phyloP scores from a whole-genome alignment of 1,284 basidiomycete genomes.

The Naganishia cerealis region DNA sequence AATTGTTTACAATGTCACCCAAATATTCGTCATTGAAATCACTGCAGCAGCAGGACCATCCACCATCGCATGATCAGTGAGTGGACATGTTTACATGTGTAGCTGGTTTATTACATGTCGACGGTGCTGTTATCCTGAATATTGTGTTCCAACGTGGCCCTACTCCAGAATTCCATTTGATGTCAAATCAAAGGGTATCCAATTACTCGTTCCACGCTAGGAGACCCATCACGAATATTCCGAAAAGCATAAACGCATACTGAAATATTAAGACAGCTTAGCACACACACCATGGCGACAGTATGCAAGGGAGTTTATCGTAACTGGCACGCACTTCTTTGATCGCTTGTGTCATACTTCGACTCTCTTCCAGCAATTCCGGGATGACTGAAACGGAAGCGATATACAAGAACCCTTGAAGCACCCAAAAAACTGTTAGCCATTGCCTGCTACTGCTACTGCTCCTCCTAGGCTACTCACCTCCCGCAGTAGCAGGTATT shows the following conservation, averaged over 20 bases:
- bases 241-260: conserved; percentile 85
- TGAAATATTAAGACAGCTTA: conserved; percentile 50
- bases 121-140: no score
- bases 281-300: conserved; percentile 1
- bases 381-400: conserved; percentile 85
- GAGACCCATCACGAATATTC: conserved; percentile 73
- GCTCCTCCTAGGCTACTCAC: conserved; percentile 46
- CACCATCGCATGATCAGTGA: no score
- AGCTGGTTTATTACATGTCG: no score
- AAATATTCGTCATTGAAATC: no score
- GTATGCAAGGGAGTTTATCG: conserved; percentile 35
- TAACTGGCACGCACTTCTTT: conserved; percentile 65
- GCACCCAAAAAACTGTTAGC: not conserved
- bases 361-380: conserved; percentile 79
- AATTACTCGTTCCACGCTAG: conserved; percentile 73
- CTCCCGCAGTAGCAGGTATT: conserved; percentile 80
- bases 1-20: no score
- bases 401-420: conserved; percentile 78
- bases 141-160: no score
- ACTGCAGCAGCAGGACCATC: no score
- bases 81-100: no score
- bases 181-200: not conserved
- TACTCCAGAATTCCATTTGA: no score
- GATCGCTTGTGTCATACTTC: conserved; percentile 76
- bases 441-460: not conserved